Evolutionary conservation across 208 protist species (phyloP).

Genomic region (Trypanosoma grayi): DNA sequence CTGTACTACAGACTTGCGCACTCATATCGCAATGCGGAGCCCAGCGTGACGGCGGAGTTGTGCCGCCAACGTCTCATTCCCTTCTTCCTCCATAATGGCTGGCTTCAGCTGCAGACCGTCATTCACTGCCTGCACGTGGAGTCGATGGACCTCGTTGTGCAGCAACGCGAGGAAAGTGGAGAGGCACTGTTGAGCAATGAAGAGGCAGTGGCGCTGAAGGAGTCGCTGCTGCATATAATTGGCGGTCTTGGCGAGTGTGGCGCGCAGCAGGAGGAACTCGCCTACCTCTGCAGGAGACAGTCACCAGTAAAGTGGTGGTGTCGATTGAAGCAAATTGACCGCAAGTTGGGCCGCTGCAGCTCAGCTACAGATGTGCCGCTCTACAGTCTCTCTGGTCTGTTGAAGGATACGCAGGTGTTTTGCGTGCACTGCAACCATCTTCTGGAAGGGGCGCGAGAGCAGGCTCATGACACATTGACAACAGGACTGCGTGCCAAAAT

Average conservation of each 20-base stretch:
- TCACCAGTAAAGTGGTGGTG: slow-evolving; percentile 5
- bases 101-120: slow-evolving; percentile 47
- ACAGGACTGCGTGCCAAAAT: slow-evolving; percentile 19
- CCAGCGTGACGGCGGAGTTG: slow-evolving; percentile 37
- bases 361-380: background rate
- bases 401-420: slow-evolving; percentile 11
- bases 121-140: slow-evolving; percentile 57
- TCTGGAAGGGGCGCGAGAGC: background rate
- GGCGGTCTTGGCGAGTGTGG: slow-evolving; percentile 5
- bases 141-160: slow-evolving; percentile 38
- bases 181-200: slow-evolving; percentile 5
- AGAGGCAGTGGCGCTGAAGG: slow-evolving; percentile 15
- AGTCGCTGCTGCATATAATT: slow-evolving; percentile 22
- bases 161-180: slow-evolving; percentile 7
- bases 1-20: slow-evolving; percentile 49
- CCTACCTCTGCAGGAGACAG: background rate
- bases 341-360: background rate
- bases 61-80: slow-evolving; percentile 49
- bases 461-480: background rate
- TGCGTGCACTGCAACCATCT: slow-evolving; percentile 5
- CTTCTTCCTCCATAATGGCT: slow-evolving; percentile 43
- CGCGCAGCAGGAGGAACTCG: slow-evolving; percentile 3
- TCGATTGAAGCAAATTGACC: slow-evolving; percentile 8
- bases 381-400: slow-evolving; percentile 12
- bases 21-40: slow-evolving; percentile 45